These are phyloP conservation scores for Juglanconis sp. DNA, from an alignment of 2,329 filamentous ascomycete genomes.

Conservation along the genomic window DNA sequence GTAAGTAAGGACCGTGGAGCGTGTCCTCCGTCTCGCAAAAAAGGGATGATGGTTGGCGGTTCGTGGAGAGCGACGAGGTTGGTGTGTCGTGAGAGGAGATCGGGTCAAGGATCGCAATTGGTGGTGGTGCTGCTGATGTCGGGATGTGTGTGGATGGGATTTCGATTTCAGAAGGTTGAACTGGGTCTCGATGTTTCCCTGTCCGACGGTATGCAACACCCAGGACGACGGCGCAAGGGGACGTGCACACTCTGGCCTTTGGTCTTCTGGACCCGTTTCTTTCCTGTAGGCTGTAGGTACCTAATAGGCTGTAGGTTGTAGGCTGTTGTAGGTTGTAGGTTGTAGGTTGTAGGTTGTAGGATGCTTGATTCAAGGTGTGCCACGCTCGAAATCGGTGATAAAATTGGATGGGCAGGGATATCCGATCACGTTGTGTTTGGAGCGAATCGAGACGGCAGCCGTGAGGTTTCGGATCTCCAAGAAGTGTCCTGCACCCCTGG, in stretches of 20 bases:
- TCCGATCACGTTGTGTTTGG: constrained; percentile 3
- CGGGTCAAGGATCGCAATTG: not conserved
- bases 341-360: not conserved
- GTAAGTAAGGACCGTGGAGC: not conserved
- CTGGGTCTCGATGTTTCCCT: not conserved
- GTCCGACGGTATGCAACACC: not conserved
- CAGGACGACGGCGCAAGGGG: not conserved
- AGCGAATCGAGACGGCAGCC: not conserved
- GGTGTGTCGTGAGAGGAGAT: not conserved
- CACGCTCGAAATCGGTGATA: not conserved
- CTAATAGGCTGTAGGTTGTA: too few relatives aligned
- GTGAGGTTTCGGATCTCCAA: constrained; percentile 2
- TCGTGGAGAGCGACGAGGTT: not conserved
- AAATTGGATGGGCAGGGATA: constrained; percentile 7
- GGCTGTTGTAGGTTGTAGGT: not conserved
- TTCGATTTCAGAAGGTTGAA: not conserved
- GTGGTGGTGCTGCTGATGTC: not conserved
- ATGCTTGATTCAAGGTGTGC: too few relatives aligned
- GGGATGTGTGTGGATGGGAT: not conserved
- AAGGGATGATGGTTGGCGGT: not conserved
- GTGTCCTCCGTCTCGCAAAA: not conserved
- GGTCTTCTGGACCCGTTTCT: not conserved
- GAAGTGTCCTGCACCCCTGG: not conserved
- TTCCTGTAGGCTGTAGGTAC: not conserved
- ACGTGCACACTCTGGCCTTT: not conserved